Percentiles rank a stretch among this genome's conserved stretches.
Evolutionary conservation across 371 early-diverging fungal genomes (phyloP).

Genomic region (Zychaea mexicana): DNA sequence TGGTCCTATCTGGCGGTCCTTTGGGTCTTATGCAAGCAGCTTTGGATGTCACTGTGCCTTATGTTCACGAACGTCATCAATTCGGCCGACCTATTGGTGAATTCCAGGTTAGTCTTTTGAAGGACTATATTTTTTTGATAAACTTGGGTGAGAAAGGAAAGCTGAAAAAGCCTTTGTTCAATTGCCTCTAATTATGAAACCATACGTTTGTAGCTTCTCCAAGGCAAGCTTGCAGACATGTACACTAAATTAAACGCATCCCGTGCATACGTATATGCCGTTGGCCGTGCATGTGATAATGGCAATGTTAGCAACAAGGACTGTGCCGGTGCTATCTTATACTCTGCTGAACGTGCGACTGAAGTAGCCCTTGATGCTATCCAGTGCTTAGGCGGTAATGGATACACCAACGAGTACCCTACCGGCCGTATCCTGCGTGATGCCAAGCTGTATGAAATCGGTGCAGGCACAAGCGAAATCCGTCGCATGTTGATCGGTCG

Average conservation of each 20-base stretch:
- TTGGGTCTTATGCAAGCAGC: conserved; percentile 92
- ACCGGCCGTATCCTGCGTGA: conserved; percentile 94
- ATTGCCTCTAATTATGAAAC: neutral
- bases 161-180: neutral
- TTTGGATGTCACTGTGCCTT: conserved; percentile 83
- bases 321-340: conserved; percentile 96
- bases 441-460: conserved; percentile 98
- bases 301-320: conserved; percentile 86
- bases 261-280: conserved; percentile 91
- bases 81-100: conserved; percentile 86
- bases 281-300: conserved; percentile 85
- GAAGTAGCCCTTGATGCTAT: conserved; percentile 95
- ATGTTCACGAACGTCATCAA: conserved; percentile 90
- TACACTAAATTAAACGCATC: conserved; percentile 94
- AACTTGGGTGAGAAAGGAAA: neutral
- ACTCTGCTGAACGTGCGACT: conserved; percentile 95
- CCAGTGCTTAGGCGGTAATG: conserved; percentile 95
- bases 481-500: conserved; percentile 95
- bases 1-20: conserved; percentile 94
- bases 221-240: conserved; percentile 97
- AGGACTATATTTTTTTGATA: too few relatives aligned
- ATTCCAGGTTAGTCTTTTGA: conserved; percentile 71
- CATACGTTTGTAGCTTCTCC: conserved; percentile 61
- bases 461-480: conserved; percentile 97
- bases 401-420: conserved; percentile 94